A percentile compares a stretch with the other conserved stretches of the same genome.
These are phyloP conservation scores for Tinospora cordifolia DNA, from an alignment of 164 flowering plant genomes.

Conservation along the genomic window DNA sequence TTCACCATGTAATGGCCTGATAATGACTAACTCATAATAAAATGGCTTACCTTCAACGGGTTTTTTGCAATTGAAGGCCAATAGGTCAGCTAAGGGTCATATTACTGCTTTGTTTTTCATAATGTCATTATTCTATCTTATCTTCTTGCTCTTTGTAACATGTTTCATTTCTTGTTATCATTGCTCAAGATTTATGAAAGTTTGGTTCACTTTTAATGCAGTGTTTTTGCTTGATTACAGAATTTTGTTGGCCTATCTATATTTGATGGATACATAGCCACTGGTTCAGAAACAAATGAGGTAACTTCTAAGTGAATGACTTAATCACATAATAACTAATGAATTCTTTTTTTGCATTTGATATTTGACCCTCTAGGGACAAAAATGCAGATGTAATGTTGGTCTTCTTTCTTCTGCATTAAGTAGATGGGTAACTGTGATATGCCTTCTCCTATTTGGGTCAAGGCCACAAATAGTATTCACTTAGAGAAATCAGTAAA, in stretches of 20 bases:
- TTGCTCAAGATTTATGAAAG: neutral
- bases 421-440: neutral
- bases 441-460: neutral
- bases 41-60: neutral
- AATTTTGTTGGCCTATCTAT: slow-evolving; percentile 95
- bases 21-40: neutral
- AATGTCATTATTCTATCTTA: neutral
- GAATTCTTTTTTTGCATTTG: neutral
- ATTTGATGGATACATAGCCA: slow-evolving; percentile 84
- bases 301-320: slow-evolving; percentile 29
- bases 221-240: slow-evolving; percentile 38
- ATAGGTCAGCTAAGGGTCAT: neutral
- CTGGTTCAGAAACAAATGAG: slow-evolving; percentile 99
- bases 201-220: slow-evolving; percentile 13
- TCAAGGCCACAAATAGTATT: neutral
- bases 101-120: neutral
- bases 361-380: neutral
- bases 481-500: neutral
- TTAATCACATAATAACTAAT: neutral
- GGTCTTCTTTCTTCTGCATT: neutral
- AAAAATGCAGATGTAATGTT: neutral
- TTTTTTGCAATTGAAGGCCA: neutral
- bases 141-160: neutral
- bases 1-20: neutral
- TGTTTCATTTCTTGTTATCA: neutral